Percentiles rank a stretch among this genome's conserved stretches.
Conservation (phyloP, 768 basidiomycete species). For the Rhodotorula paludigena region DNA sequence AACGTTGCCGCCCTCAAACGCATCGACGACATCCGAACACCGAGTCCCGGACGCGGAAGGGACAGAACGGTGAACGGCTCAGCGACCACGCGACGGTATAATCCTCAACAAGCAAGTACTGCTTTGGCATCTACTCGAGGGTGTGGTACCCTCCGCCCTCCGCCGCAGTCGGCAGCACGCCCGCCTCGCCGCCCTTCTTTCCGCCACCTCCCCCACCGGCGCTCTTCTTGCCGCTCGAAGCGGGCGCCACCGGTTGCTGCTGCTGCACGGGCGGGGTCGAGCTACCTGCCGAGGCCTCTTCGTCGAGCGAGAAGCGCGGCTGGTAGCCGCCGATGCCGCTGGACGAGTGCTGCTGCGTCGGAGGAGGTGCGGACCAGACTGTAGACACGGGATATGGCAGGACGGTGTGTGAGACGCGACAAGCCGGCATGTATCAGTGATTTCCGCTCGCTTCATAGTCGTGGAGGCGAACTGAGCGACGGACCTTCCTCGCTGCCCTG, state of each 20-base stretch:
- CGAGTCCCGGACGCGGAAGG: too few species aligned
- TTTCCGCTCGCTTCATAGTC: background rate
- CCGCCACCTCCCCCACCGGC: background rate
- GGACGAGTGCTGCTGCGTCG: background rate
- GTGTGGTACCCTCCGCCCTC: constrained; percentile 36
- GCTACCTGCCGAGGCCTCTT: constrained; percentile 1
- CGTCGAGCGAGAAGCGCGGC: constrained; percentile 26
- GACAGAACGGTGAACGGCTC: too few species aligned
- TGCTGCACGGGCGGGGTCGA: background rate
- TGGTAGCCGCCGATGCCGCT: too few species aligned
- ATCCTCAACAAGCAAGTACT: too few species aligned
- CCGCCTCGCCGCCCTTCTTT: background rate
- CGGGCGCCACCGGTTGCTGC: background rate
- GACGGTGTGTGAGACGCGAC: background rate
- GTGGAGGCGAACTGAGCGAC: background rate
- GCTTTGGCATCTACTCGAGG: constrained; percentile 27
- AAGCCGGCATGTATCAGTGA: background rate
- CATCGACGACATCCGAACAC: too few species aligned
- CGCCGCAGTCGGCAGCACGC: background rate
- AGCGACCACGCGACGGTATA: too few species aligned
- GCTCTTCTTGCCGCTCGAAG: background rate
- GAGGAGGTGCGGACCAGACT: constrained; percentile 37
- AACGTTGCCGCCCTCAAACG: too few species aligned
- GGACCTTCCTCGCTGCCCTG: constrained; percentile 10
- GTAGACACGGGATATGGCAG: background rate